Evolutionary conservation across 106 monocot species (phyloP).

Genomic region (Narthecium ossifragum): DNA sequence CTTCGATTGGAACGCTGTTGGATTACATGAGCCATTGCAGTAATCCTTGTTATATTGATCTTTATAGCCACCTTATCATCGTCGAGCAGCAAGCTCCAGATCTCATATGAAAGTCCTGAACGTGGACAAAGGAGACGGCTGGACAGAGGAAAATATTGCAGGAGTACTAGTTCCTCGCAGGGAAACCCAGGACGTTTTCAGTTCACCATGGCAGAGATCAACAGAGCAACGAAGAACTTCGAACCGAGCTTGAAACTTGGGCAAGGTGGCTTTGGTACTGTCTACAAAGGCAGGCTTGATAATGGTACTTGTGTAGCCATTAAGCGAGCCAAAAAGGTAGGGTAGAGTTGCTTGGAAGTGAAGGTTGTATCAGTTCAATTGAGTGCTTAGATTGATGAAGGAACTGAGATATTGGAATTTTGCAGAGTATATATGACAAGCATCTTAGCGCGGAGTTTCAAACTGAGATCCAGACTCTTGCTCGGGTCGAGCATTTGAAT

Average conservation of each 20-base stretch:
- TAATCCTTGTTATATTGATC: neutral
- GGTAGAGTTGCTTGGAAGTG: neutral
- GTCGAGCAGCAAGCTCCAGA: neutral
- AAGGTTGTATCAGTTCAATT: neutral
- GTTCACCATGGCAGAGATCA: constrained; percentile 33
- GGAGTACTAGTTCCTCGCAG: neutral
- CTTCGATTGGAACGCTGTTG: no score
- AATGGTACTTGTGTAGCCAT: constrained; percentile 36
- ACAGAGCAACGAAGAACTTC: constrained; percentile 30
- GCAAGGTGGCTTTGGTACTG: constrained; percentile 37
- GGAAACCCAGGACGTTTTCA: neutral
- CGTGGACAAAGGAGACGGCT: neutral
- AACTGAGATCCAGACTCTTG: constrained; percentile 44
- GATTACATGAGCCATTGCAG: neutral
- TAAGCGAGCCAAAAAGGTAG: constrained; percentile 37
- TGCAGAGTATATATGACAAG: constrained; percentile 28
- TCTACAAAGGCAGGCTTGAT: constrained; percentile 29
- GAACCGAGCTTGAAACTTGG: constrained; percentile 29
- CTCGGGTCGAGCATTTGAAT: constrained; percentile 53
- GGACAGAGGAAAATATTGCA: neutral
- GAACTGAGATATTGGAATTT: neutral
- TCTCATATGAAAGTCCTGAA: neutral
- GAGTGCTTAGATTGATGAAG: neutral
- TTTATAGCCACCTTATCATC: neutral
- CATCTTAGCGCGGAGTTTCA: constrained; percentile 38